These are phyloP conservation scores for Fraxinus pennsylvanica DNA, from an alignment of 257 asterid genomes.

Conservation along the genomic window DNA sequence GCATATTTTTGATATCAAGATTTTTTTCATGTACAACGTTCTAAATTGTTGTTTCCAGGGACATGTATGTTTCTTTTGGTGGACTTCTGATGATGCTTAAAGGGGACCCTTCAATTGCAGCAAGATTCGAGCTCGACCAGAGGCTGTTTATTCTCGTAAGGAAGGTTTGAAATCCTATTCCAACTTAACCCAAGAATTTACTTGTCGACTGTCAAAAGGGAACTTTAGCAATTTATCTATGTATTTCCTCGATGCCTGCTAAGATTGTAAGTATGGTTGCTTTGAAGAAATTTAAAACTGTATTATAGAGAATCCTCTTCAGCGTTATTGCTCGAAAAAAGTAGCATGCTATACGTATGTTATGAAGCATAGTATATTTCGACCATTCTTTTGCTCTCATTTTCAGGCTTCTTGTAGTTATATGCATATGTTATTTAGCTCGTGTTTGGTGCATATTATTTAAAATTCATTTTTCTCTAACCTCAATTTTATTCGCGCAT, in stretches of 20 bases:
- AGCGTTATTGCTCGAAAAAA: too few relatives aligned
- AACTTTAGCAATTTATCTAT: not conserved
- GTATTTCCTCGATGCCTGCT: not conserved
- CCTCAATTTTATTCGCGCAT: too few relatives aligned
- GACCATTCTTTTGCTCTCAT: too few relatives aligned
- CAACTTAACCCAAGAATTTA: not conserved
- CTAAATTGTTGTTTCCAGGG: constrained; percentile 42
- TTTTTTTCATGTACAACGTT: not conserved
- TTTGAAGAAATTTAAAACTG: not conserved
- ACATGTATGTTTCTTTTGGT: constrained; percentile 66
- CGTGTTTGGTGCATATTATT: too few relatives aligned
- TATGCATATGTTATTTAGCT: too few relatives aligned
- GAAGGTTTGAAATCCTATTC: constrained; percentile 48
- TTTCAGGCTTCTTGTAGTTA: too few relatives aligned
- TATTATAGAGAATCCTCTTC: not conserved
- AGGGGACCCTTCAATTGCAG: constrained; percentile 61
- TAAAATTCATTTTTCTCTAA: too few relatives aligned
- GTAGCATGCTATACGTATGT: too few relatives aligned
- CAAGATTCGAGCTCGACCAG: constrained; percentile 82
- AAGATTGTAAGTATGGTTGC: not conserved
- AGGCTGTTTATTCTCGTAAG: constrained; percentile 73
- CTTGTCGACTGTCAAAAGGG: not conserved
- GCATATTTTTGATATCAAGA: not conserved
- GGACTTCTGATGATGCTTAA: constrained; percentile 74
- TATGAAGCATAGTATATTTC: too few relatives aligned